Conservation (phyloP, 306 rosid genomes). For the Gastrolobium villosum region DNA sequence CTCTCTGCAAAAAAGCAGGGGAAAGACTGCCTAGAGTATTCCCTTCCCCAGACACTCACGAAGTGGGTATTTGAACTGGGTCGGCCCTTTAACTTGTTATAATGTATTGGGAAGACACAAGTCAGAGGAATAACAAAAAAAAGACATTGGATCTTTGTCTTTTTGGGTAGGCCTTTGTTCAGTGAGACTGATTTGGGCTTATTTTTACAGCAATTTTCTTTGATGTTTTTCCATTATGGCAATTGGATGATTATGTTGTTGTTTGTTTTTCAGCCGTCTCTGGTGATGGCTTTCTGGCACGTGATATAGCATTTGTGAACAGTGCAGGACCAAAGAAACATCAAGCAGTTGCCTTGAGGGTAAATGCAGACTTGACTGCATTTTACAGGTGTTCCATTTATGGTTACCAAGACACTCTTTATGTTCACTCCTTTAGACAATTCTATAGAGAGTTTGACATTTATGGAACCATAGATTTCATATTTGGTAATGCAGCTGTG, state of each 20-base stretch:
- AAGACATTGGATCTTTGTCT: background rate
- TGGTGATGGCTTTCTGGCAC: constrained; percentile 86
- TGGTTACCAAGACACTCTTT: constrained; percentile 80
- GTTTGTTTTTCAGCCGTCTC: constrained; percentile 64
- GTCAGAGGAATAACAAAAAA: background rate
- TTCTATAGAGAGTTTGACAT: constrained; percentile 89
- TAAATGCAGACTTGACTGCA: constrained; percentile 78
- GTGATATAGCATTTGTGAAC: constrained; percentile 76
- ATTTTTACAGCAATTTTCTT: background rate
- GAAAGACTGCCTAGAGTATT: too few relatives aligned
- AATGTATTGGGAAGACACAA: background rate
- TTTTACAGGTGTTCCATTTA: constrained; percentile 66
- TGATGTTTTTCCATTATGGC: background rate
- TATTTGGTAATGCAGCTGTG: constrained; percentile 87
- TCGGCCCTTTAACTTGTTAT: too few relatives aligned
- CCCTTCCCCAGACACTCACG: too few relatives aligned
- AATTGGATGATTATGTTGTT: background rate
- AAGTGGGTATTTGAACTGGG: too few relatives aligned
- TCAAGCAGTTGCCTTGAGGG: constrained; percentile 82
- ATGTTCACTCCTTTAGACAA: constrained; percentile 83
- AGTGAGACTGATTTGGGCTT: background rate
- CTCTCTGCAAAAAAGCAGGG: too few relatives aligned
- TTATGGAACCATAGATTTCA: constrained; percentile 79
- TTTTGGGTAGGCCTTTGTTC: background rate
- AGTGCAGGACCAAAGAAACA: constrained; percentile 73